Evolutionary conservation across 495 filamentous ascomycete genomes (phyloP).

Genomic region (Aspergillus ostianus): DNA sequence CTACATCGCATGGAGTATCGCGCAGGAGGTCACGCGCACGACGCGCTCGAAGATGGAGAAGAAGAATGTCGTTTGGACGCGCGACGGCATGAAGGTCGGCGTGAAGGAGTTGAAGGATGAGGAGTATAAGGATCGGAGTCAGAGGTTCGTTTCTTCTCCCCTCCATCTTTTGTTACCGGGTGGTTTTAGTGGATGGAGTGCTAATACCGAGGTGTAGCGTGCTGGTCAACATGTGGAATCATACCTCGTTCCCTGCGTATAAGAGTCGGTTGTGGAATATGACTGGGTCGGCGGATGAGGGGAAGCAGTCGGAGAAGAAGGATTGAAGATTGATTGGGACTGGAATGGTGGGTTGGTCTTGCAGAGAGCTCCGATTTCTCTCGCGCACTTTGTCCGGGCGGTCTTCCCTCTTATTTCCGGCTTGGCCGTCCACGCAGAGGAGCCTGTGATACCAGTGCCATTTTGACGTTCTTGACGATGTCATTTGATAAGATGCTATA

Average conservation of each 20-base stretch:
- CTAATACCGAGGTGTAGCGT: slow-evolving; percentile 33
- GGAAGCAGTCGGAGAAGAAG: slow-evolving; percentile 30
- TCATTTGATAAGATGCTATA: neutral
- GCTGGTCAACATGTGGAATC: slow-evolving; percentile 78
- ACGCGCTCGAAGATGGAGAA: slow-evolving; percentile 75
- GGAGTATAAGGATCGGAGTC: slow-evolving; percentile 77
- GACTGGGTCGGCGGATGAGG: slow-evolving; percentile 21
- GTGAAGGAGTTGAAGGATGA: slow-evolving; percentile 74
- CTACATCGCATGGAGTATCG: slow-evolving; percentile 71
- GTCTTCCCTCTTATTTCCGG: no score
- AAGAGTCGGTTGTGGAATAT: slow-evolving; percentile 59
- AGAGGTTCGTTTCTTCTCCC: slow-evolving; percentile 50
- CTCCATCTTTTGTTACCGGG: no score
- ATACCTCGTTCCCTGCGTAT: slow-evolving; percentile 57
- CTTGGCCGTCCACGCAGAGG: no score
- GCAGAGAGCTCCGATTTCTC: neutral
- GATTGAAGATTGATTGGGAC: slow-evolving; percentile 22
- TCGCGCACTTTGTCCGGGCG: no score
- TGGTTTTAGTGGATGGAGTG: neutral
- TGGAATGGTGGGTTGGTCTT: neutral
- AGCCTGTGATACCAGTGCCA: neutral
- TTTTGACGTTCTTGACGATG: neutral
- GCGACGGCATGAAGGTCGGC: slow-evolving; percentile 79
- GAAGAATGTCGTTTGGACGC: slow-evolving; percentile 76
- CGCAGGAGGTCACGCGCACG: slow-evolving; percentile 63